phyloP scores from a whole-genome alignment of 2,329 filamentous ascomycete genomes.

The Ophiocordyceps unilateralis region DNA sequence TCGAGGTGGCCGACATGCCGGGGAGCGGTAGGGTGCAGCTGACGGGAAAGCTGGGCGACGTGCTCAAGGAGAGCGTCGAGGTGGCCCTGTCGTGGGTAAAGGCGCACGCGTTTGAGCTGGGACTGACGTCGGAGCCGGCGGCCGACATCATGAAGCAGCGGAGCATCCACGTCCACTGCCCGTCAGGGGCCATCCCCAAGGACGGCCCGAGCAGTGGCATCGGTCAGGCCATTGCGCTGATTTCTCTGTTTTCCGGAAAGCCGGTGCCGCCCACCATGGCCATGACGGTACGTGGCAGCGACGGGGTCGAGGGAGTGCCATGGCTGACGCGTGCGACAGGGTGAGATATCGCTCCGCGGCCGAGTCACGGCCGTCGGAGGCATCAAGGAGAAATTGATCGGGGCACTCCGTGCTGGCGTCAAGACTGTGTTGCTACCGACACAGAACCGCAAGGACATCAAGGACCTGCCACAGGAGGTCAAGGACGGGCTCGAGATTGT shows the following conservation, averaged over 20 bases:
- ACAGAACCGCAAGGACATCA: slow-evolving; percentile 81
- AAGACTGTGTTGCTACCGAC: slow-evolving; percentile 82
- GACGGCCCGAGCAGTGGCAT: slow-evolving; percentile 78
- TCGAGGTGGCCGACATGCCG: slow-evolving; percentile 95
- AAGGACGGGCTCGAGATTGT: slow-evolving; percentile 74
- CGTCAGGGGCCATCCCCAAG: slow-evolving; percentile 86
- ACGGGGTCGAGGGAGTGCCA: too few relatives aligned
- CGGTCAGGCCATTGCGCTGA: slow-evolving; percentile 82
- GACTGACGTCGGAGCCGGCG: slow-evolving; percentile 59
- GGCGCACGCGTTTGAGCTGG: slow-evolving; percentile 81
- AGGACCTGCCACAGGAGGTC: slow-evolving; percentile 81
- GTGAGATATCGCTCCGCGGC: slow-evolving; percentile 64
- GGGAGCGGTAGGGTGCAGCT: slow-evolving; percentile 83
- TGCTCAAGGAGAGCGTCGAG: slow-evolving; percentile 92
- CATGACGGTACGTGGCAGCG: slow-evolving; percentile 54
- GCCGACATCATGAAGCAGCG: slow-evolving; percentile 94
- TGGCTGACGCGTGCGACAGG: slow-evolving; percentile 20
- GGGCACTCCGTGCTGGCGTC: slow-evolving; percentile 79
- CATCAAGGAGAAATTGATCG: slow-evolving; percentile 97
- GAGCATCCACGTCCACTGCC: slow-evolving; percentile 91
- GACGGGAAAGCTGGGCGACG: slow-evolving; percentile 89
- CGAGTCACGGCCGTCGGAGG: slow-evolving; percentile 88
- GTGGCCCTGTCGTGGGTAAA: slow-evolving; percentile 96
- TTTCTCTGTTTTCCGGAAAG: slow-evolving; percentile 75
- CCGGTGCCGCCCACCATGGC: slow-evolving; percentile 80